Evolutionary conservation across 2,329 filamentous ascomycete species (phyloP).

Genomic region (Kalmusia sp.): DNA sequence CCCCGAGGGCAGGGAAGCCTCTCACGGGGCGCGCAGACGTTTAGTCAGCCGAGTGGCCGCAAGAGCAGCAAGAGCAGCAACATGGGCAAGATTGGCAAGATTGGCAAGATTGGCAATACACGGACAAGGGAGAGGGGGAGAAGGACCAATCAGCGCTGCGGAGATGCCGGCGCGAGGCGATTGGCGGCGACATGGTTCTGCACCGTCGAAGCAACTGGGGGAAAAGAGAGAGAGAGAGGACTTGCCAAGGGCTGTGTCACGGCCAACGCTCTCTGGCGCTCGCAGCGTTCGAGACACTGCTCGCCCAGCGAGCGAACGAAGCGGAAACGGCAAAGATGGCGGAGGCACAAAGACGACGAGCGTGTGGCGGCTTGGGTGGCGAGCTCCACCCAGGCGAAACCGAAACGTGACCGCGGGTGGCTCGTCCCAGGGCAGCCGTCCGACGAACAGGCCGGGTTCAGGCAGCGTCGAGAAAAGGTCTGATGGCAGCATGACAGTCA

Average conservation of each 20-base stretch:
- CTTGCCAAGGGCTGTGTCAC: constrained; percentile 43
- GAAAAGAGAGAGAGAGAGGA: too few species aligned
- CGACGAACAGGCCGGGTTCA: constrained; percentile 30
- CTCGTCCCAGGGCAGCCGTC: constrained; percentile 20
- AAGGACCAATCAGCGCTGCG: not conserved
- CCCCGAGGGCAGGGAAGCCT: not conserved
- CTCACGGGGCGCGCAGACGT: not conserved
- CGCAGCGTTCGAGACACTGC: constrained; percentile 32
- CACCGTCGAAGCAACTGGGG: constrained; percentile 1
- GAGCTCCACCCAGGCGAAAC: constrained; percentile 3
- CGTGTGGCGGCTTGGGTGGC: too few species aligned
- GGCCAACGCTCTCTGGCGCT: constrained; percentile 36
- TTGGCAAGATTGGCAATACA: constrained; percentile 32
- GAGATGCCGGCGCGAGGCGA: constrained; percentile 21
- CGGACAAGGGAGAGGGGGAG: constrained; percentile 6
- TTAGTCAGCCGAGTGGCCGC: constrained; percentile 31
- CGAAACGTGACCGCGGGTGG: constrained; percentile 36
- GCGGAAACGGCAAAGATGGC: constrained; percentile 3
- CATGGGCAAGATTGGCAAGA: too few species aligned
- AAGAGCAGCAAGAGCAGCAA: constrained; percentile 34
- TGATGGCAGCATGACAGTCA: constrained; percentile 40
- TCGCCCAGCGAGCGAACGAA: constrained; percentile 26
- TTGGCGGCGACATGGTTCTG: not conserved
- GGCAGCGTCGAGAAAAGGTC: constrained; percentile 29
- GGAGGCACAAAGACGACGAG: too few species aligned